phyloP scores from a whole-genome alignment of 2,329 filamentous ascomycete genomes.

The Huntiella bhutanensis region DNA sequence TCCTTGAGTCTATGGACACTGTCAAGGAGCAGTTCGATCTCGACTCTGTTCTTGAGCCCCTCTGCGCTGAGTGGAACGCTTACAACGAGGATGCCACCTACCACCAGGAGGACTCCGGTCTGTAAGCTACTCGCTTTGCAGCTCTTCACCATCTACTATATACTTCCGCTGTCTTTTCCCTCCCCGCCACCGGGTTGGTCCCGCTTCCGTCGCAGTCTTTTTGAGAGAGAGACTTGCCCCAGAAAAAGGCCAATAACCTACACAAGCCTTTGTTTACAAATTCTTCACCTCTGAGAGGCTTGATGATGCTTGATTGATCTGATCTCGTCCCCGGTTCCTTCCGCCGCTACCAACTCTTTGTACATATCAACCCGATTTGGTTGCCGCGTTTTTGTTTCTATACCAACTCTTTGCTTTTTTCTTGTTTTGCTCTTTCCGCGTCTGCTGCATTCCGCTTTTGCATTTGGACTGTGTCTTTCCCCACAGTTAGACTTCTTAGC shows the following conservation, averaged over 20 bases:
- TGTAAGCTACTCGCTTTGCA: slow-evolving; percentile 7
- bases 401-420: neutral
- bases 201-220: neutral
- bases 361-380: slow-evolving; percentile 5
- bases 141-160: neutral
- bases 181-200: neutral
- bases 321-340: neutral
- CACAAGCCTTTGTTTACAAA: neutral
- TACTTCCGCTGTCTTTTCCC: neutral
- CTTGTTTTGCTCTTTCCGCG: slow-evolving; percentile 4
- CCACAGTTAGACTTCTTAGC: too few species aligned
- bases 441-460: neutral
- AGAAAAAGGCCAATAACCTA: neutral
- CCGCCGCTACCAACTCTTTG: slow-evolving; percentile 1
- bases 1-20: slow-evolving; percentile 19
- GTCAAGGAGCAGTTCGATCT: slow-evolving; percentile 11
- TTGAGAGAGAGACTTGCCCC: slow-evolving; percentile 6
- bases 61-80: slow-evolving; percentile 11
- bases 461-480: too few species aligned
- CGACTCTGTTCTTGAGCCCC: slow-evolving; percentile 8
- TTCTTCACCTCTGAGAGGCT: neutral
- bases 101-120: slow-evolving; percentile 13
- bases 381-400: slow-evolving; percentile 3
- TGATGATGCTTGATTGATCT: slow-evolving; percentile 2
- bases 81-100: slow-evolving; percentile 11